phyloP scores from a whole-genome alignment of 345 rosid species.

The Eucalyptus polyanthemos region DNA sequence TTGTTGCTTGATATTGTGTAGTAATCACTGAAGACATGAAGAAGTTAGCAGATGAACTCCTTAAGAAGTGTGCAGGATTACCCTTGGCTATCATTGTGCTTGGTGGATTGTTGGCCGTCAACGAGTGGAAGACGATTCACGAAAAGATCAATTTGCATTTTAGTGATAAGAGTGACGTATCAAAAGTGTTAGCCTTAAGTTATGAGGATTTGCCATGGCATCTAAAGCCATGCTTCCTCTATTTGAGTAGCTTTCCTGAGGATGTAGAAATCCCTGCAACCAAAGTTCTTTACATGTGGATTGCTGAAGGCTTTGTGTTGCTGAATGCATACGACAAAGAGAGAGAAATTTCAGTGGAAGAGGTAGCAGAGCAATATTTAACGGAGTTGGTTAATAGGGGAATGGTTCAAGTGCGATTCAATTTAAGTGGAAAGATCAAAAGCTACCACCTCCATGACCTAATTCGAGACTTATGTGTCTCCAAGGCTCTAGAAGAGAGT shows the following conservation, averaged over 20 bases:
- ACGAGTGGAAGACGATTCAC: slow-evolving; percentile 3
- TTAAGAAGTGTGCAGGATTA: slow-evolving; percentile 15
- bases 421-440: accelerated
- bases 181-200: slow-evolving; percentile 3
- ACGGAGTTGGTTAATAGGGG: no score
- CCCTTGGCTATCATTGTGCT: slow-evolving; percentile 23
- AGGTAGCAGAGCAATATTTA: neutral
- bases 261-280: slow-evolving; percentile 16
- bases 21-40: neutral
- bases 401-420: accelerated
- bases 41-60: slow-evolving; percentile 10
- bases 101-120: slow-evolving; percentile 12
- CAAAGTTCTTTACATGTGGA: slow-evolving; percentile 26
- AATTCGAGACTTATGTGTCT: neutral
- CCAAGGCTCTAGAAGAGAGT: slow-evolving; percentile 7
- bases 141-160: neutral
- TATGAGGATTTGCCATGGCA: slow-evolving; percentile 10
- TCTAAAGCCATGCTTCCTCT: slow-evolving; percentile 20
- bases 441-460: accelerated
- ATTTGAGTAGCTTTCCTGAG: slow-evolving; percentile 9
- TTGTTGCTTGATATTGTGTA: neutral
- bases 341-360: neutral
- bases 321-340: no score
- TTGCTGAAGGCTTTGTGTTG: slow-evolving; percentile 26
- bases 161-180: neutral